phyloP scores from a whole-genome alignment of 1,139 yeast species.

The Starmera stellimalicola region DNA sequence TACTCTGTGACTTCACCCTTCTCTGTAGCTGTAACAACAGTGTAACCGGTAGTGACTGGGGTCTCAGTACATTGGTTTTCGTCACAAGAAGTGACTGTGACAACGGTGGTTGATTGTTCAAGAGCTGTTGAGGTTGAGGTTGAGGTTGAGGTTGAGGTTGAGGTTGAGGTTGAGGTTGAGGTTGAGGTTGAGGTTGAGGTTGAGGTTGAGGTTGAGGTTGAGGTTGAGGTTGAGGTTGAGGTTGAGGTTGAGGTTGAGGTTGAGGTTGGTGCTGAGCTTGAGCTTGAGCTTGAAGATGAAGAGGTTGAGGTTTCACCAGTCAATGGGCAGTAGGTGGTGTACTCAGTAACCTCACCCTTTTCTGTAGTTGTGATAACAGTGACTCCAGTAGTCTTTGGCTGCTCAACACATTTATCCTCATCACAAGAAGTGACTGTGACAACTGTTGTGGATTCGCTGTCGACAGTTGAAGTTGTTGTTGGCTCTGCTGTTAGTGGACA shows the following conservation, averaged over 20 bases:
- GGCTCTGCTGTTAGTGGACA: too few species aligned
- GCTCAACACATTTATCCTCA: too few species aligned
- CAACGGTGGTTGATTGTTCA: constrained; percentile 9
- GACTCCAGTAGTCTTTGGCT: too few species aligned
- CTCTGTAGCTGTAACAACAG: constrained; percentile 1
- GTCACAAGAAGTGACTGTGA: constrained; percentile 3
- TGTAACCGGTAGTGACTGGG: constrained; percentile 6
- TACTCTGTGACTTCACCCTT: constrained; percentile 10
- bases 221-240: too few species aligned
- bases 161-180: background rate
- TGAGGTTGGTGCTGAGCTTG: too few species aligned
- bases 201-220: background rate
- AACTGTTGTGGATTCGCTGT: too few species aligned
- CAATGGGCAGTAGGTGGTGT: constrained; percentile 1
- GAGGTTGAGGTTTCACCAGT: background rate
- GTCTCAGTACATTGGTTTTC: constrained; percentile 6
- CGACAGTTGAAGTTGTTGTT: too few species aligned
- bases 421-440: too few species aligned
- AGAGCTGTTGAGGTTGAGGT: constrained; percentile 7
- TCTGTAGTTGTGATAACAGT: constrained; percentile 1
- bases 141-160: background rate
- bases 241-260: background rate
- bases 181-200: background rate
- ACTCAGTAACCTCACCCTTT: background rate
- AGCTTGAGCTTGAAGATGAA: too few species aligned